Evolutionary conservation across 129 eudicot genomes (phyloP).

Genomic region (Lactuca sativa): DNA sequence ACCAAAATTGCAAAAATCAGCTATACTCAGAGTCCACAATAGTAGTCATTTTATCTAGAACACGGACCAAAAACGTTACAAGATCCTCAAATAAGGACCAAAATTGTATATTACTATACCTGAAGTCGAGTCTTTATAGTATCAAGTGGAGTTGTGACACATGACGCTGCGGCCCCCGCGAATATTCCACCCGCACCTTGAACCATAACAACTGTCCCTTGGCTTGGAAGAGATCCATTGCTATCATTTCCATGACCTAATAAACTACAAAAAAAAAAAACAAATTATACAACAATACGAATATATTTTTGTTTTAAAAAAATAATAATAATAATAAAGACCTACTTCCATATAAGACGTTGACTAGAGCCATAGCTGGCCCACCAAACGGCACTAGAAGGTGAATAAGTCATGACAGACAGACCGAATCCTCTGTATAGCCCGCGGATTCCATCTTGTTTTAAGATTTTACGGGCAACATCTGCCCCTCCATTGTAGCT

Average conservation of each 20-base stretch:
- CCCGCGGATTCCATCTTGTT: constrained; percentile 89
- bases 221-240: constrained; percentile 43
- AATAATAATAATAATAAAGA: background rate
- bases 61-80: no score
- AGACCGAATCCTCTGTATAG: constrained; percentile 94
- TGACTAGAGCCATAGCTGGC: constrained; percentile 99
- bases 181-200: constrained; percentile 89
- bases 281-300: background rate
- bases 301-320: background rate
- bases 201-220: constrained; percentile 52
- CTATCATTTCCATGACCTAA: constrained; percentile 59
- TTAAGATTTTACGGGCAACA: constrained; percentile 80
- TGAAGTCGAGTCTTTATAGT: constrained; percentile 94
- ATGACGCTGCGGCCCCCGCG: constrained; percentile 89
- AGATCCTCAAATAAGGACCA: no score
- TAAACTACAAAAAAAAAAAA: constrained; percentile 28
- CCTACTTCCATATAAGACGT: constrained; percentile 87
- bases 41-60: no score
- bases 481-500: constrained; percentile 90
- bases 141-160: constrained; percentile 91
- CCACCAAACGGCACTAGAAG: constrained; percentile 99
- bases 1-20: no score
- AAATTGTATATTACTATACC: constrained; percentile 27
- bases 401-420: constrained; percentile 91
- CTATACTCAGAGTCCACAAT: no score